Percentiles rank a stretch among this genome's conserved stretches.
These are phyloP conservation scores for Candida tallmaniae DNA, from an alignment of 805 yeast genomes.

Conservation along the genomic window DNA sequence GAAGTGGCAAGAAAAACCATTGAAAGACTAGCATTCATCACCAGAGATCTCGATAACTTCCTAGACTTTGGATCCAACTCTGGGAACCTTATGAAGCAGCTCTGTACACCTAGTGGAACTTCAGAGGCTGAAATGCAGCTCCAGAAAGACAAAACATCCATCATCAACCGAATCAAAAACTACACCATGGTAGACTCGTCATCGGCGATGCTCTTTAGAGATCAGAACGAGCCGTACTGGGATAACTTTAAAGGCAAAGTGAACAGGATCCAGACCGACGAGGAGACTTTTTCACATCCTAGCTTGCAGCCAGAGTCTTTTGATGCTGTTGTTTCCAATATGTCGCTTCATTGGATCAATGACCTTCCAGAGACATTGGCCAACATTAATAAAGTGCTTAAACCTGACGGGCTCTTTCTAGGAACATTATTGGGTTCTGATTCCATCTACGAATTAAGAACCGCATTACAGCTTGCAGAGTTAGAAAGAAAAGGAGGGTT, in stretches of 20 bases:
- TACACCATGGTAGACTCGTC: conserved; percentile 67
- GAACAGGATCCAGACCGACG: conserved; percentile 57
- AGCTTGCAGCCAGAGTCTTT: conserved; percentile 38
- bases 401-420: conserved; percentile 79
- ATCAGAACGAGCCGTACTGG: conserved; percentile 40
- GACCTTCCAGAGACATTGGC: conserved; percentile 66
- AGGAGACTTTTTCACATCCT: conserved; percentile 52
- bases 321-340: conserved; percentile 70
- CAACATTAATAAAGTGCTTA: conserved; percentile 53
- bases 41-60: conserved; percentile 54
- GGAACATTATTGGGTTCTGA: conserved; percentile 83
- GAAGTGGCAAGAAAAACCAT: conserved; percentile 71
- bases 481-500: conserved; percentile 75
- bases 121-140: conserved; percentile 27
- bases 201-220: conserved; percentile 52
- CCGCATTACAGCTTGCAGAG: conserved; percentile 78
- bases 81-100: conserved; percentile 53
- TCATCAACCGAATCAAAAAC: conserved; percentile 47
- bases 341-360: conserved; percentile 81
- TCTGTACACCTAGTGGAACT: conserved; percentile 30
- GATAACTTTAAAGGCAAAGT: conserved; percentile 39
- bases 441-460: conserved; percentile 76
- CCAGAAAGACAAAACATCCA: conserved; percentile 49
- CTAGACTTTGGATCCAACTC: conserved; percentile 73
- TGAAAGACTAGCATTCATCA: conserved; percentile 70